Evolutionary conservation across 73 alveolate genomes (phyloP).

Genomic region (Tetrahymena elliotti): DNA sequence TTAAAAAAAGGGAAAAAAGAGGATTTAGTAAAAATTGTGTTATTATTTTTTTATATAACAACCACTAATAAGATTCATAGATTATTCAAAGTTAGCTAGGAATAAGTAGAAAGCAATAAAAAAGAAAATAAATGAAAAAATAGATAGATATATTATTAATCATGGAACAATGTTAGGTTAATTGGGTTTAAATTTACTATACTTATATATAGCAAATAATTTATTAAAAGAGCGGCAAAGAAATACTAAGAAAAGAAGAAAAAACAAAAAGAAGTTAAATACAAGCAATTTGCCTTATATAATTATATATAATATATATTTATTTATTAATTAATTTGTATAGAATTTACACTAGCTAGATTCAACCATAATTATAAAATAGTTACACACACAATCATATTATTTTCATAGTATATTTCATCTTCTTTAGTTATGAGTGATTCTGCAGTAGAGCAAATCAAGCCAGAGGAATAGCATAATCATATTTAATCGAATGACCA

Average conservation of each 20-base stretch:
- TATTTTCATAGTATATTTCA: not conserved
- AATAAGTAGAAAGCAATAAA: too few relatives aligned
- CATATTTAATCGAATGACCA: not conserved
- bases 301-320: not conserved
- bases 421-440: not conserved
- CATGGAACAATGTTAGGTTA: not conserved
- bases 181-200: not conserved
- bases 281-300: not conserved
- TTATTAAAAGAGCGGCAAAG: constrained; percentile 1
- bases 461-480: not conserved
- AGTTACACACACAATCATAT: not conserved
- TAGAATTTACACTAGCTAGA: not conserved
- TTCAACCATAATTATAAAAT: not conserved
- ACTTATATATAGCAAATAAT: not conserved
- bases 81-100: not conserved
- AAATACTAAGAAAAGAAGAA: not conserved
- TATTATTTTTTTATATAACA: too few relatives aligned
- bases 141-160: too few relatives aligned
- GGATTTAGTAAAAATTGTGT: not conserved
- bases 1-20: not conserved
- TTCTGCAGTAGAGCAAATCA: not conserved
- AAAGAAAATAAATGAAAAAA: not conserved
- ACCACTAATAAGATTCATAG: not conserved
- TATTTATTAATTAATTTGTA: too few relatives aligned
- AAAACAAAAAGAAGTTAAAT: not conserved